Evolutionary conservation across 352 stramenopile genomes (phyloP), one percentile per base, ranked within the genome.

Genomic region (Globisporangium recalcitrans): DNA sequence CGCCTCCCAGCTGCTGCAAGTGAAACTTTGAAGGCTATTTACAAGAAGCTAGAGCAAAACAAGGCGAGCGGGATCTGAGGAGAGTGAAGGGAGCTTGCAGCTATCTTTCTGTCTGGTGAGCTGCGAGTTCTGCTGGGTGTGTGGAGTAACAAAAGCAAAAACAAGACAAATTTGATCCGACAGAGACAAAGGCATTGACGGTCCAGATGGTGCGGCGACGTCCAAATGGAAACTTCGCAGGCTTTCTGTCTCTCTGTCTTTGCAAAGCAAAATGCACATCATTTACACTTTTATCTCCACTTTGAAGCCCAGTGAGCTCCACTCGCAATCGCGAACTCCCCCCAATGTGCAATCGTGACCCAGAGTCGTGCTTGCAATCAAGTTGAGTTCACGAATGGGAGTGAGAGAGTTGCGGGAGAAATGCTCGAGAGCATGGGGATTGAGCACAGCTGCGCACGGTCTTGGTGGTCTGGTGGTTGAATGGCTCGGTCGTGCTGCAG

Each of bases 1-100:
- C 84, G 90, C 27, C 91, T 99, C 32, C 88, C 91, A 24, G 77
- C 85, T 47, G 88, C 87, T 56, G 92, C 90, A 7, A 73, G 59
- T 22, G 71, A 87, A 14, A 82, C 77, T 11, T 32, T 90, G 26
- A 67, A 73, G 11, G 74, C 73, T 44, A 82, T 89, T 49, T 71
- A 78, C 59, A 81, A 85, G 63, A 85, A 85, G 65, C 63, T 65
- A 13, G 74, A 78, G 62, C 60, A 80, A 52, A 77, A 83, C 51
- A 65, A 65, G 57, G 71, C 62, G 27, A 75, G 72, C 38, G 74
- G 67, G 22, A 57, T 77, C 22, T 79, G 75, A 65, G 38, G 16
- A 14, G 26, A 36, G 26, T 21, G 48, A 54, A 31, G 14, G 11
- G 26, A 38, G 26, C 26, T 34, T 31, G 27, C 27, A 5, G n/a